Base-by-base conservation (phyloP, 257 asterid species). In the Solanum stenotomum region DNA sequence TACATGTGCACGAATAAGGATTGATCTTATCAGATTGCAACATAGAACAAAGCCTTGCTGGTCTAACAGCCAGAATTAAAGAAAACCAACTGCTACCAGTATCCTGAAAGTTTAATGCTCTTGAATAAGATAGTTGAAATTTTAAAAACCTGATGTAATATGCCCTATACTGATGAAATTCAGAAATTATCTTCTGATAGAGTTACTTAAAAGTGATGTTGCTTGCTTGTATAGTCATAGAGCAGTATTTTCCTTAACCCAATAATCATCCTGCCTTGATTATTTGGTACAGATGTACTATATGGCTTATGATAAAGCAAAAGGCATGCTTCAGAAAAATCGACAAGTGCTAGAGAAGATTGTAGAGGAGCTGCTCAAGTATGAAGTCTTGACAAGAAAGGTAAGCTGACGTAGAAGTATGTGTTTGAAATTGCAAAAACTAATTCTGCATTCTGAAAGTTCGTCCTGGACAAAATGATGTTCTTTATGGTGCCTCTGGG, bases 251-350 rank as follows among this genome's bases (percentile, higher is more conserved):
- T 40, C 85, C 85, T 49, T 49, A 46, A 46, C 37, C n/a, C 70
- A 49, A 49, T n/a, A 44, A 82, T 49, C n/a, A 52, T 49, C 70
- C 7, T 38, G 49, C 89, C 76, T 72, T 85, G 49, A 72, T 87
- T 85, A 29, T 68, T 88, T 84, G 90, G 46, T 90, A 89, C 98
- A 97, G 98, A 92, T 96, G 27, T 97, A 95, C 89, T 76, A 94
- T 90, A 91, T 93, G 90, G 98, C 98, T 87, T 96, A 94, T 81
- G 96, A 96, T 75, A 97, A 93, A 92, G 98, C 99, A 31, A 95
- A 90, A 91, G 33, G 29, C 86, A 92, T 97, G 91, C 93, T 97
- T 71, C 97, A 91, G 93, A 93, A 90, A 87, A 97, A 97, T 89
- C 90, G 89, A 40, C 37, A 46, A 75, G 96, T 91, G 88, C 95